A percentile compares a stretch with the other conserved stretches of the same genome.
phyloP scores from a whole-genome alignment of 306 rosid species.

The Senna siamea region DNA sequence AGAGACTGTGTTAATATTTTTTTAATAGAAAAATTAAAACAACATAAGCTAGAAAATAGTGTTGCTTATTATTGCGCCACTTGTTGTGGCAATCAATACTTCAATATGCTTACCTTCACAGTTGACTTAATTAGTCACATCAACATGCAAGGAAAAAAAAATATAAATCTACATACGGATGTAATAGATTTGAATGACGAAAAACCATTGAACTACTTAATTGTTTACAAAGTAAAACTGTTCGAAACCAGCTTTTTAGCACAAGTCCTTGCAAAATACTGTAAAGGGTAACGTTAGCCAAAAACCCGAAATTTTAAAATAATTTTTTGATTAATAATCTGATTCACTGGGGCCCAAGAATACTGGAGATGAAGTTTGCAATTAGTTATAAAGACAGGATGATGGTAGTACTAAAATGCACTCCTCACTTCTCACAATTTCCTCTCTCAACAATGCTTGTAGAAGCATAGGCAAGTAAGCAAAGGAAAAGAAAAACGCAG shows the following conservation, averaged over 20 bases:
- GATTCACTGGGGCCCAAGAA: not conserved
- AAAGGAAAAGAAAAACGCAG: not conserved
- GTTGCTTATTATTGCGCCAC: not conserved
- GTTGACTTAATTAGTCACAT: not conserved
- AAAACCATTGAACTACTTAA: not conserved
- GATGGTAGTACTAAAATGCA: conserved; percentile 28
- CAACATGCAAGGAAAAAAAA: not conserved
- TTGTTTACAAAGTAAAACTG: not conserved
- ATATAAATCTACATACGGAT: not conserved
- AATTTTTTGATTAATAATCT: not conserved
- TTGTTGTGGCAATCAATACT: not conserved
- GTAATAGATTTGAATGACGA: not conserved
- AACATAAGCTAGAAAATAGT: not conserved
- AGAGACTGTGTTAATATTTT: not conserved
- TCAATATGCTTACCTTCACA: not conserved
- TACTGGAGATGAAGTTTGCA: not conserved
- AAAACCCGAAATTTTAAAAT: not conserved
- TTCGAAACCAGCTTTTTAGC: not conserved
- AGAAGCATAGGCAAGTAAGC: conserved; percentile 17
- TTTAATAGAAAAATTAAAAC: not conserved
- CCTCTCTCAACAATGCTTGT: conserved; percentile 14
- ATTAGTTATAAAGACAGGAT: conserved; percentile 27
- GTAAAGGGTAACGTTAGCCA: not conserved
- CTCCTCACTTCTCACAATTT: conserved; percentile 26
- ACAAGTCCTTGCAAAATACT: not conserved